Conservation (phyloP, 1,284 basidiomycete species). For the Cutaneotrichosporon sp. region DNA sequence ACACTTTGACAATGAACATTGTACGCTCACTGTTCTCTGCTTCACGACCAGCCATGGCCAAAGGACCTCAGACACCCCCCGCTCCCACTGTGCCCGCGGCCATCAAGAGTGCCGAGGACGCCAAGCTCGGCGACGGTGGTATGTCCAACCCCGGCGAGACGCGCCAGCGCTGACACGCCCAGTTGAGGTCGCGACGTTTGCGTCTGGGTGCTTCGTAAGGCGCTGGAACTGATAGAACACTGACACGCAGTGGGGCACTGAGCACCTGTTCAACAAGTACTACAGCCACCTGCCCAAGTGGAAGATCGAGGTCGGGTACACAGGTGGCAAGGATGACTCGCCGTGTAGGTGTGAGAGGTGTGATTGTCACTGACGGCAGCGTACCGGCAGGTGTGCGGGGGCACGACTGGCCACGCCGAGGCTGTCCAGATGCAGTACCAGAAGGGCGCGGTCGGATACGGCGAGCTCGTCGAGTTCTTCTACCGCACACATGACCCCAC, state of each 20-base stretch:
- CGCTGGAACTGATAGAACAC: background rate
- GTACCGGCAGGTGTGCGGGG: slow-evolving; percentile 75
- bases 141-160: slow-evolving; percentile 11
- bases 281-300: slow-evolving; percentile 56
- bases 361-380: slow-evolving; percentile 23
- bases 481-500: slow-evolving; percentile 94
- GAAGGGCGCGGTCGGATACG: slow-evolving; percentile 68
- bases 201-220: slow-evolving; percentile 60
- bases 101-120: slow-evolving; percentile 37
- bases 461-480: slow-evolving; percentile 85
- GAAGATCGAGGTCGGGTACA: slow-evolving; percentile 72
- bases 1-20: slow-evolving; percentile 1
- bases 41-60: slow-evolving; percentile 14
- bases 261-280: slow-evolving; percentile 79
- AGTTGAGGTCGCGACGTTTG: slow-evolving; percentile 69
- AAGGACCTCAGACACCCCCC: slow-evolving; percentile 37
- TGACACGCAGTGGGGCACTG: slow-evolving; percentile 63
- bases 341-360: slow-evolving; percentile 11
- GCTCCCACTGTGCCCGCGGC: slow-evolving; percentile 48
- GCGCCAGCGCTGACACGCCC: slow-evolving; percentile 4
- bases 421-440: slow-evolving; percentile 81
- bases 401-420: slow-evolving; percentile 83
- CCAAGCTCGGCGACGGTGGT: slow-evolving; percentile 41
- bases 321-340: slow-evolving; percentile 61
- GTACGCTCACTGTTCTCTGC: slow-evolving; percentile 6